These are phyloP conservation scores for Acacia melanoxylon DNA, from an alignment of 306 rosid species.

Conservation along the genomic window DNA sequence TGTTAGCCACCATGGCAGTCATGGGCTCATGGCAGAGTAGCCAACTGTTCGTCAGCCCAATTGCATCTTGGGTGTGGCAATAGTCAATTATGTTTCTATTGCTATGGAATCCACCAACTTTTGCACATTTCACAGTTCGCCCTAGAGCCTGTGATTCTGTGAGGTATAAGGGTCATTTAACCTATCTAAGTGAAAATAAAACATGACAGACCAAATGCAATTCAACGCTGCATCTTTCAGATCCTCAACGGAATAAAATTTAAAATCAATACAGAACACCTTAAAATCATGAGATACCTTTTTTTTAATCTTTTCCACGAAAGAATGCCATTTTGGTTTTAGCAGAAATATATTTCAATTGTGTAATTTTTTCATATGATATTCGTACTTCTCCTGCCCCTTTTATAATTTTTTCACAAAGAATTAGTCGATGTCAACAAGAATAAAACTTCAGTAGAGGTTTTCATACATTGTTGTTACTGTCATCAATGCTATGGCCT, in stretches of 20 bases:
- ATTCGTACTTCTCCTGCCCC: neutral
- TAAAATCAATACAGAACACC: neutral
- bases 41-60: neutral
- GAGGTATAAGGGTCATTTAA: too few species aligned
- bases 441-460: too few species aligned
- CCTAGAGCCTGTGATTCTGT: conserved; percentile 2
- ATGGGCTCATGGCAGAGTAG: neutral
- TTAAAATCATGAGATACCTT: neutral
- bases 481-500: too few species aligned
- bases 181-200: neutral
- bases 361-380: neutral
- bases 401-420: too few species aligned
- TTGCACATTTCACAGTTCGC: neutral
- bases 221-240: neutral
- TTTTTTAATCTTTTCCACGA: neutral
- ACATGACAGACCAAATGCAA: neutral
- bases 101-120: neutral
- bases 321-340: neutral
- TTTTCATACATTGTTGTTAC: too few species aligned
- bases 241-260: neutral
- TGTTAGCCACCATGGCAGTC: conserved; percentile 1
- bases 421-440: too few species aligned
- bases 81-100: neutral
- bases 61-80: neutral
- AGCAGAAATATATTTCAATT: neutral